These are phyloP conservation scores for Phytophthora fragariaefolia DNA, from an alignment of 352 stramenopile species.

Conservation along the genomic window DNA sequence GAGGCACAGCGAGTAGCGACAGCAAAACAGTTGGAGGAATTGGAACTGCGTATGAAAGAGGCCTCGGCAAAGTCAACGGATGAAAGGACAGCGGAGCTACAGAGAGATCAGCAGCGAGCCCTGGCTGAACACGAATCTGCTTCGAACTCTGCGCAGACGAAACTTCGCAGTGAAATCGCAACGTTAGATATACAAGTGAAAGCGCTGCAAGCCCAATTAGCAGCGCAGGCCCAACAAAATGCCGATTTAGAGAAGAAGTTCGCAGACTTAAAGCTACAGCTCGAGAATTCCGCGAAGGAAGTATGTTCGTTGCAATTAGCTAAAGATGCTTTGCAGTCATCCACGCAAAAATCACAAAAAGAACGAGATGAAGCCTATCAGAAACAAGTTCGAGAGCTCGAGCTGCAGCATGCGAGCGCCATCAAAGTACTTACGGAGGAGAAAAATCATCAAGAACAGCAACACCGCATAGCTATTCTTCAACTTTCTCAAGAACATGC, in stretches of 20 bases:
- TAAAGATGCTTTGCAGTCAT: constrained; percentile 41
- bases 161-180: constrained; percentile 21
- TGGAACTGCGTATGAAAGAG: constrained; percentile 22
- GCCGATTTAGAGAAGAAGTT: constrained; percentile 33
- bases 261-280: constrained; percentile 12
- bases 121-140: constrained; percentile 25
- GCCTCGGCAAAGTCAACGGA: constrained; percentile 24
- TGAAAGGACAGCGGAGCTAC: constrained; percentile 36
- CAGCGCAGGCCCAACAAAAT: constrained; percentile 16
- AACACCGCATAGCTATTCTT: constrained; percentile 22
- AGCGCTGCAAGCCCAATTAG: constrained; percentile 30
- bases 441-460: constrained; percentile 29
- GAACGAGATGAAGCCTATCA: constrained; percentile 50
- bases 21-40: constrained; percentile 25
- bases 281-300: constrained; percentile 39
- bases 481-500: constrained; percentile 30
- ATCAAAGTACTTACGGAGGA: constrained; percentile 26
- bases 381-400: constrained; percentile 47
- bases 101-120: constrained; percentile 30
- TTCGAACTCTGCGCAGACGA: constrained; percentile 22
- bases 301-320: constrained; percentile 30
- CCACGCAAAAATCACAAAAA: constrained; percentile 42
- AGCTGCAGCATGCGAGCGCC: constrained; percentile 33
- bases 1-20: constrained; percentile 18
- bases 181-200: constrained; percentile 26